Base-by-base conservation (phyloP, 2,329 filamentous ascomycete genomes). In the Xylaria sp. region DNA sequence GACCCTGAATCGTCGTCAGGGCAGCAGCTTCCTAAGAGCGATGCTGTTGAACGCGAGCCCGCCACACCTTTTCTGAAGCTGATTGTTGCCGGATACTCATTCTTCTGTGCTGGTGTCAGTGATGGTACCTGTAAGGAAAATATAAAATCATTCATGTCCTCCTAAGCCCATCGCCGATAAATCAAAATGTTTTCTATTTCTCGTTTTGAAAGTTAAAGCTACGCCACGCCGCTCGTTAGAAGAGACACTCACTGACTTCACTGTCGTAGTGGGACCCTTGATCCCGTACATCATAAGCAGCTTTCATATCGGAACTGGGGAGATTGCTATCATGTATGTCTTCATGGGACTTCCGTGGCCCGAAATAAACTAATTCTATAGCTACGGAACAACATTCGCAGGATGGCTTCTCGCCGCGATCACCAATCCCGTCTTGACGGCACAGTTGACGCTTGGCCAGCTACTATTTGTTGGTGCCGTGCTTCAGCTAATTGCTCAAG, bases 51-150 rank as follows among this genome's bases (percentile, higher is more conserved):
- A 13, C 66, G 65, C 23, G 68, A 73, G 49, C 31, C 66, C 13
- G 58, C 51, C 4, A 70, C 68, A 1, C 72, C 72, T 0, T 53
- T 76, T 19, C 62, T 84, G 35, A 87, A 85, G 69, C 73, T 89
- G 2, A 55, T 82, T 37, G 83, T 83, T 43, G 80, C 83, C 2
- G 83, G 81, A 0, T 83, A 88, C 64, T 86, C 85, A 0, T 90
- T 89, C 75, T 88, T 90, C 68, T 85, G 87, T 29, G 85, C 87
- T 0, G 87, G 87, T 0, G 78, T 85, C 48, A 90, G 88, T 58
- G 87, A 90, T 70, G 87, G 87, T 31, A 87, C 83, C 62, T 76
- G 63, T 65, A 33, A 58, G 63, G 54, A 23, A 43, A 53, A 11
- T 23, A 40, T n/a, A 1, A 11, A 25, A 33, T 7, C 25, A 35